Evolutionary conservation across 2,329 filamentous ascomycete species (phyloP), one percentile per base, ranked within the genome.

Genomic region (Aspergillus jensenii): DNA sequence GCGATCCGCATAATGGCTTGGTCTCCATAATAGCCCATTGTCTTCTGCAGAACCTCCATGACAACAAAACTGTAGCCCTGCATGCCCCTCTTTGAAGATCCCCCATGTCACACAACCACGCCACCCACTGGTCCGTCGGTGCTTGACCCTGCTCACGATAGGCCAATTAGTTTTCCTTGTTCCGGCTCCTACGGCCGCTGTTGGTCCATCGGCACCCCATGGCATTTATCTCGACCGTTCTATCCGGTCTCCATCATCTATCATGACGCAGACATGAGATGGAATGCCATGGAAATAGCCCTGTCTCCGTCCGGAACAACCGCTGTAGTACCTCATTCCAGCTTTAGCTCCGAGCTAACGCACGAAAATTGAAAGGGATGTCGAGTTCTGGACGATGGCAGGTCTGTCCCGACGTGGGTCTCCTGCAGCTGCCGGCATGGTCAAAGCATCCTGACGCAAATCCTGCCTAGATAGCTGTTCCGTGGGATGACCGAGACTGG

Each of bases 361-460:
- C 27, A n/a, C 17, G 44, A 19, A 40, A 41, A 23, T 41, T 46
- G n/a, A 55, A 55, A 46, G 45, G 35, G 40, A 41, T 23, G 21
- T 9, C 27, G 44, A 8, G 4, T 15, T 25, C 14, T 46, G 46
- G 27, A 23, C 17, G 21, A 37, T 46, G 43, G 33, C 35, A 51
- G 27, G 23, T 21, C 43, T 25, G 45, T 23, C 15, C 35, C 43
- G 37, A 52, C 48, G 54, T 62, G 58, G 56, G 50, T 55, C 55
- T 45, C 25, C 25, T 52, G 27, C 47, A 59, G 52, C 47, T 21
- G 52, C 40, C 43, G 52, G 46, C 49, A 54, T 21, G 23, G 52
- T 60, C 51, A 51, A 50, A 56, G 55, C 59, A 51, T 47, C 61
- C 49, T 59, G 58, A 62, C 55, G 57, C 55, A 58, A 59, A 52